Percentiles rank a stretch among this genome's conserved stretches.
Conservation (phyloP, 306 rosid species). For the Lablab purpureus region DNA sequence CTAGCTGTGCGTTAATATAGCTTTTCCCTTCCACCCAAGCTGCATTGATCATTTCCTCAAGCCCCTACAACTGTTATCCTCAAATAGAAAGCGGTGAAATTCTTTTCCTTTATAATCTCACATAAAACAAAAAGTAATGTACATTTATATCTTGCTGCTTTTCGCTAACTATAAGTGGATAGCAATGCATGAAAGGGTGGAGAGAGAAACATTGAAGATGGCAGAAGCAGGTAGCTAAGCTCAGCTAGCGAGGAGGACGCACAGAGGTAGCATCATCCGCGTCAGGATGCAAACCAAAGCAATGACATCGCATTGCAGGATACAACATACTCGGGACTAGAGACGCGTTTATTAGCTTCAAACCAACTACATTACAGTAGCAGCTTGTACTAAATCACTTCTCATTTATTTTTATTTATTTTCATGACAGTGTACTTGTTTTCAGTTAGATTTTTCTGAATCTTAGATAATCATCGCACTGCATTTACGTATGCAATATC, state of each 20-base stretch:
- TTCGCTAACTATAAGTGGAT: constrained; percentile 21
- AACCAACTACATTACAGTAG: neutral
- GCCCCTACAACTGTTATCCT: constrained; percentile 3
- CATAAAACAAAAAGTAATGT: neutral
- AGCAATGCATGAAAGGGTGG: neutral
- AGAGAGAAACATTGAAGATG: constrained; percentile 29
- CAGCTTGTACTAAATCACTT: neutral
- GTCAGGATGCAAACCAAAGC: neutral
- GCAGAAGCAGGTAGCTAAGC: constrained; percentile 17
- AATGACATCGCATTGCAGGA: constrained; percentile 1
- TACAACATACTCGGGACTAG: constrained; percentile 49
- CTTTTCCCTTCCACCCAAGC: constrained; percentile 15
- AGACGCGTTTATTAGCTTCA: constrained; percentile 42
- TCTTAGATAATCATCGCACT: constrained; percentile 8
- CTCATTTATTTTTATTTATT: neutral
- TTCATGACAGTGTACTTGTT: constrained; percentile 8
- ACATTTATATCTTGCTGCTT: neutral
- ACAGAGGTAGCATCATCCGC: constrained; percentile 29
- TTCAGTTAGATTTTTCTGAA: neutral
- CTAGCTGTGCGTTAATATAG: neutral
- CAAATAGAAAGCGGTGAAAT: neutral
- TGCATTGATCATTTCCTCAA: constrained; percentile 11
- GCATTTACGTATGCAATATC: neutral
- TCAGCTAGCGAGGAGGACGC: neutral
- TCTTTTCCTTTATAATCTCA: neutral